Base-by-base conservation (phyloP, 2,329 filamentous ascomycete genomes). In the Fusarium chuoi region DNA sequence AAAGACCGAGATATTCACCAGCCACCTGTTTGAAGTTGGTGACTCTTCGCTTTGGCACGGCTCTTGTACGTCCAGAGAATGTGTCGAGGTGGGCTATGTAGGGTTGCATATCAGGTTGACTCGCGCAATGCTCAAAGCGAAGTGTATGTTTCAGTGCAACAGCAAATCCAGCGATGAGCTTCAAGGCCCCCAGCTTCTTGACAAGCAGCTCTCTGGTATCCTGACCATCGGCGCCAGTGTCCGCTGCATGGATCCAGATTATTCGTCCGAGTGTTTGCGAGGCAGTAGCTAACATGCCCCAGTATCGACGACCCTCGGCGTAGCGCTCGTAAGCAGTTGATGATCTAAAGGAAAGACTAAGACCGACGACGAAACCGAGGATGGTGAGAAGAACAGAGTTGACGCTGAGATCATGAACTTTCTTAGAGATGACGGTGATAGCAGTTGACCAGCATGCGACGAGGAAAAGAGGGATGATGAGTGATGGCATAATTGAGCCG, bases 231-330 rank as follows among this genome's bases (percentile, higher is more conserved):
- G 35, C 85, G 57, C 48, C 89, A 84, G 28, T 87, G 85, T 74
- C 92, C 85, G 79, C 92, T 5, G 89, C 86, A 77, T 97, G 93
- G 26, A 98, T 87, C 95, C 95, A 98, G 79, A 96, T 93, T 11
- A 93, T 87, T 24, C 95, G 90, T 75, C 90, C 93, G 74, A 97
- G 86, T 79, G 90, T 84, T 84, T 94, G 85, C 78, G 87, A 84
- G 77, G 92, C 91, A 79, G 87, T 85, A 54, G 87, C 89, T 73
- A 91, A 83, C 59, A 88, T 84, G 3, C 89, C 85, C 89, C 90
- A 92, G 75, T 87, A 89, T 73, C 89, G 89, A 42, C 91, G 86
- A 28, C 91, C 91, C 65, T 93, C 91, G 28, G 85, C 86, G 79
- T 90, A 91, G 67, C 92, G 89, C 82, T 95, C 93, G 75, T 95